These are phyloP conservation scores for Peronospora farinosa DNA, from an alignment of 352 stramenopile species.

Conservation along the genomic window DNA sequence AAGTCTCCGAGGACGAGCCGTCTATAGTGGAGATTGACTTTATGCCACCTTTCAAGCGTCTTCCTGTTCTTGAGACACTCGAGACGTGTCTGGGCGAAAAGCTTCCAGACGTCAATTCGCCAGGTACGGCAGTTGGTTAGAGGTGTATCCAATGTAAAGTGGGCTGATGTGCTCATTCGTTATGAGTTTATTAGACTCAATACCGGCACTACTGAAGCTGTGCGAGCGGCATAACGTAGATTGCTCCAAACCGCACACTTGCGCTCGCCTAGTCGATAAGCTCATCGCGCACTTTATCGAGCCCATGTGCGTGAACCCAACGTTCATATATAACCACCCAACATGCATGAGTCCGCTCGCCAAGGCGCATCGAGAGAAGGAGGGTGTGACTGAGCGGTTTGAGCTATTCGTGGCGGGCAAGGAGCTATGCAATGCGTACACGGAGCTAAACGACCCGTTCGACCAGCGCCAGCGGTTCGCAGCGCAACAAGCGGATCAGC, in stretches of 20 bases:
- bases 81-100: slow-evolving; percentile 83
- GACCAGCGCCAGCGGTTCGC: slow-evolving; percentile 95
- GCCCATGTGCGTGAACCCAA: slow-evolving; percentile 88
- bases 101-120: slow-evolving; percentile 61
- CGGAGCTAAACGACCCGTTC: slow-evolving; percentile 97
- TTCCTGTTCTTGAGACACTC: slow-evolving; percentile 94
- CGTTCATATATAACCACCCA: slow-evolving; percentile 98
- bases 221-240: slow-evolving; percentile 87
- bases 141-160: background rate
- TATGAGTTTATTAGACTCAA: slow-evolving; percentile 32
- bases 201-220: slow-evolving; percentile 74
- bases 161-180: slow-evolving; percentile 3
- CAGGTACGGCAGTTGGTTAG: slow-evolving; percentile 24
- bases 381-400: slow-evolving; percentile 95
- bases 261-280: slow-evolving; percentile 94
- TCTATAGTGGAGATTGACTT: slow-evolving; percentile 94
- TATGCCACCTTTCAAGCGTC: slow-evolving; percentile 94
- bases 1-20: slow-evolving; percentile 13
- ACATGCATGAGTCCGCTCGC: slow-evolving; percentile 95
- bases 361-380: slow-evolving; percentile 91
- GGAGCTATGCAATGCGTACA: slow-evolving; percentile 98
- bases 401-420: slow-evolving; percentile 96
- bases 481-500: slow-evolving; percentile 85
- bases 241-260: slow-evolving; percentile 91
- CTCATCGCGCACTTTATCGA: slow-evolving; percentile 98